Base-by-base conservation (phyloP, 2,329 filamentous ascomycete genomes). In the Neofusicoccum umdonicola region DNA sequence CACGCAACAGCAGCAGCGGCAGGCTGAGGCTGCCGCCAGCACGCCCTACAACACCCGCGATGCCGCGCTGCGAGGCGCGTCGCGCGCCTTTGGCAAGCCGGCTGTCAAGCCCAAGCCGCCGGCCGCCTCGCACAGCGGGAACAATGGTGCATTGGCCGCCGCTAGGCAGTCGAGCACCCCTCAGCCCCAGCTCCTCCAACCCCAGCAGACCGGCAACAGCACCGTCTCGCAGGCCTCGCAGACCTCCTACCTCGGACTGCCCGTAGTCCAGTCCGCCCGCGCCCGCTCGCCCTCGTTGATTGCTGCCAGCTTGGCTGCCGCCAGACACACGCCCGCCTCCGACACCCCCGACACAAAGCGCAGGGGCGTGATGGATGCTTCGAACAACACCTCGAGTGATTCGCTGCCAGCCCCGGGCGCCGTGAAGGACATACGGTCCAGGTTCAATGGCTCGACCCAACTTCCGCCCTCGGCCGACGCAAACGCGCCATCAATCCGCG, bases 291-390 rank as follows among this genome's bases (percentile, higher is more conserved):
- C 87, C 5, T 89, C 85, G 4, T 84, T 85, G 66, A 85, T 88
- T 67, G 87, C 87, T 12, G 87, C 87, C 12, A 85, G 82, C 35
- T 76, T 88, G 31, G 87, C 86, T 2, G 88, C 87, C 19, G 88
- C 86, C 63, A 81, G 88, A 72, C 85, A 86, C 15, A 83, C 80
- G 31, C 86, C 85, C 19, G 66, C 72, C 12, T 13, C 79, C 22
- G 54, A 60, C 7, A 8, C 22, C 15, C 7, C 45, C 2, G 35
- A 42, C 27, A 47, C 45, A 3, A 44, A 22, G n/a, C 47, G 22
- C 22, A 52, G 39, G 47, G 54, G 54, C 39, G 44, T 48, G 31
- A 37, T 54, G 47, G 58, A 42, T 15, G 17, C 22, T 19, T 50
- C 35, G 12, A 17, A 58, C 44, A 48, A 51, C 42, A 44, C 42